Evolutionary conservation across 495 filamentous ascomycete species (phyloP).

Genomic region (Neurospora pannonica): DNA sequence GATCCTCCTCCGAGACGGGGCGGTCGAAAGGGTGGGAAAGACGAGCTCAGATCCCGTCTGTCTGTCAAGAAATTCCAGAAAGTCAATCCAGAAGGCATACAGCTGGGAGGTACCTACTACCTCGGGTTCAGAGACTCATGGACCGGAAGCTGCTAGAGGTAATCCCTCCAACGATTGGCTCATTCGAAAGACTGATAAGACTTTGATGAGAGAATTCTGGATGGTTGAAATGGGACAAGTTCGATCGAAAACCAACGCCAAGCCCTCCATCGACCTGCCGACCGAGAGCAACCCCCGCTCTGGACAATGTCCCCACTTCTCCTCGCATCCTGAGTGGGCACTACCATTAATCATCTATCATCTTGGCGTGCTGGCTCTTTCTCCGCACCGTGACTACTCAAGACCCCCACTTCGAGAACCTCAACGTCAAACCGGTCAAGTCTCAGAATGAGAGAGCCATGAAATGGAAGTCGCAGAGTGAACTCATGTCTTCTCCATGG

Average conservation of each 20-base stretch:
- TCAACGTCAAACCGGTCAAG: neutral
- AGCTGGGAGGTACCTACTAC: neutral
- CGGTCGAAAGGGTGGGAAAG: neutral
- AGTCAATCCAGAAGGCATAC: neutral
- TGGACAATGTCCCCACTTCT: neutral
- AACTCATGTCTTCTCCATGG: neutral
- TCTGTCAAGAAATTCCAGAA: neutral
- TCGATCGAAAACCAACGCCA: neutral
- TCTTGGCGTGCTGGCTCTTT: neutral
- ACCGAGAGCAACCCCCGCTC: neutral
- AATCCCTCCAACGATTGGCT: neutral
- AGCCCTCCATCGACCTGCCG: neutral
- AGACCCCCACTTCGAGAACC: neutral
- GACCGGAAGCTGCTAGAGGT: neutral
- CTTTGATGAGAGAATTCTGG: neutral
- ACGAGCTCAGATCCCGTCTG: neutral
- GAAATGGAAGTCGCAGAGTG: neutral
- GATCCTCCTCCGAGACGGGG: neutral
- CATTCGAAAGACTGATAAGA: neutral
- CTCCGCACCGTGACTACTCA: neutral
- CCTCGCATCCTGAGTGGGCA: neutral
- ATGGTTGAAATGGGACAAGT: neutral
- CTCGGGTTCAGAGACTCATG: neutral
- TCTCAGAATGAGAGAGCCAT: neutral
- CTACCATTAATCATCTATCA: neutral